Percentiles rank a stretch among this genome's conserved stretches.
Evolutionary conservation across 1,139 yeast genomes (phyloP).

Genomic region (Hansenula lynferdii): DNA sequence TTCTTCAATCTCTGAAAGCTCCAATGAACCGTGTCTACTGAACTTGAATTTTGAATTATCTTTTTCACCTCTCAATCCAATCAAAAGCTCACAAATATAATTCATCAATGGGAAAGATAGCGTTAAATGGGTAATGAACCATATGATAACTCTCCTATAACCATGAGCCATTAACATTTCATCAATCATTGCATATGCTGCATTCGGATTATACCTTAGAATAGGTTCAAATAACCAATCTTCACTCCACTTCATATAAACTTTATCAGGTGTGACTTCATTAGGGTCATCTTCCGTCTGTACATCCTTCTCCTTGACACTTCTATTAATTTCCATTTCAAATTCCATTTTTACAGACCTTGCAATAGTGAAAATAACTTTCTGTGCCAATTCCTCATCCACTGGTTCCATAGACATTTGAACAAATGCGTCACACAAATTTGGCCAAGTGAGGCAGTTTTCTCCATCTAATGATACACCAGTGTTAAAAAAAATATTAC

Average conservation of each 20-base stretch:
- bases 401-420: conserved; percentile 26
- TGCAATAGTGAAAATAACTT: conserved; percentile 44
- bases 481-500: conserved; percentile 33
- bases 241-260: conserved; percentile 41
- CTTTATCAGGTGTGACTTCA: conserved; percentile 41
- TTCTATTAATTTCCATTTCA: conserved; percentile 24
- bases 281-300: conserved; percentile 13
- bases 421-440: conserved; percentile 29
- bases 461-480: conserved; percentile 12
- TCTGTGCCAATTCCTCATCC: conserved; percentile 34
- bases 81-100: conserved; percentile 55
- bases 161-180: conserved; percentile 67
- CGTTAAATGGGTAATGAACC: conserved; percentile 58
- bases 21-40: conserved; percentile 50
- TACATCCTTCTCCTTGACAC: conserved; percentile 22
- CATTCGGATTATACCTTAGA: conserved; percentile 34
- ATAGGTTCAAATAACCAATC: conserved; percentile 38
- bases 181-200: conserved; percentile 54
- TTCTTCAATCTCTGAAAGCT: conserved; percentile 50
- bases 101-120: conserved; percentile 51
- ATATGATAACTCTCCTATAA: conserved; percentile 54
- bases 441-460: conserved; percentile 26
- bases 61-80: conserved; percentile 45
- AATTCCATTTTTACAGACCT: conserved; percentile 43
- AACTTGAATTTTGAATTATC: conserved; percentile 31